phyloP scores from a whole-genome alignment of 2,329 filamentous ascomycete genomes.

The Dothistroma septosporum region DNA sequence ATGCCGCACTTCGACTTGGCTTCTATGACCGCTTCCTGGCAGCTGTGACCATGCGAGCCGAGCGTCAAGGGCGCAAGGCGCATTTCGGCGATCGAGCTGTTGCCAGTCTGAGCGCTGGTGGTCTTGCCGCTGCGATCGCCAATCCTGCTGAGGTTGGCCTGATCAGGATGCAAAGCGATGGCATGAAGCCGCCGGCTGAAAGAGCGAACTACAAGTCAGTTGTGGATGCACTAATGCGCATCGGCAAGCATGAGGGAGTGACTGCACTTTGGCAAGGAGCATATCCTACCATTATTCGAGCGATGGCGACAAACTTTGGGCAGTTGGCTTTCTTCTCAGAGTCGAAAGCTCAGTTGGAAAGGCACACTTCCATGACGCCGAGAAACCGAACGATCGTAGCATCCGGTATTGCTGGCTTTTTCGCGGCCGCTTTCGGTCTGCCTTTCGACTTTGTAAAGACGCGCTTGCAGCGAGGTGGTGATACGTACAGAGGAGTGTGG shows the following conservation, averaged over 20 bases:
- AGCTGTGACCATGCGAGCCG: slow-evolving; percentile 61
- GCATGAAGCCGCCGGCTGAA: slow-evolving; percentile 75
- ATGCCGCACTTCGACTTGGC: slow-evolving; percentile 88
- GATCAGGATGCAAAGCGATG: slow-evolving; percentile 96
- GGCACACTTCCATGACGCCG: slow-evolving; percentile 58
- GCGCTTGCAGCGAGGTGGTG: slow-evolving; percentile 79
- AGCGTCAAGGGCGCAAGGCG: slow-evolving; percentile 62
- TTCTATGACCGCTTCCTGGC: slow-evolving; percentile 96
- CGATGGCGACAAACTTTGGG: slow-evolving; percentile 96
- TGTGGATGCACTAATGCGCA: slow-evolving; percentile 77
- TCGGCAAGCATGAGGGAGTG: slow-evolving; percentile 75
- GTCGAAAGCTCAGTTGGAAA: slow-evolving; percentile 80
- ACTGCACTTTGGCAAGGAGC: slow-evolving; percentile 82
- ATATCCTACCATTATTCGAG: slow-evolving; percentile 82
- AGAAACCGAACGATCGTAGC: slow-evolving; percentile 71
- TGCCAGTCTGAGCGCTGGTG: slow-evolving; percentile 79
- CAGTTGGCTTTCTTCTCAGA: slow-evolving; percentile 97
- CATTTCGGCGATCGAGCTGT: slow-evolving; percentile 81
- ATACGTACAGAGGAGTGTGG: slow-evolving; percentile 79
- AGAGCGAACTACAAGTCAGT: slow-evolving; percentile 92
- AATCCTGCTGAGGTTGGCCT: slow-evolving; percentile 93
- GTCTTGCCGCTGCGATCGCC: slow-evolving; percentile 84
- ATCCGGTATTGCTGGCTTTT: slow-evolving; percentile 88
- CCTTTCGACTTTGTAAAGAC: slow-evolving; percentile 99
- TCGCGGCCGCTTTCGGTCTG: slow-evolving; percentile 88